Conservation (phyloP, 495 filamentous ascomycete genomes). For the Penicillium longicatenatum region DNA sequence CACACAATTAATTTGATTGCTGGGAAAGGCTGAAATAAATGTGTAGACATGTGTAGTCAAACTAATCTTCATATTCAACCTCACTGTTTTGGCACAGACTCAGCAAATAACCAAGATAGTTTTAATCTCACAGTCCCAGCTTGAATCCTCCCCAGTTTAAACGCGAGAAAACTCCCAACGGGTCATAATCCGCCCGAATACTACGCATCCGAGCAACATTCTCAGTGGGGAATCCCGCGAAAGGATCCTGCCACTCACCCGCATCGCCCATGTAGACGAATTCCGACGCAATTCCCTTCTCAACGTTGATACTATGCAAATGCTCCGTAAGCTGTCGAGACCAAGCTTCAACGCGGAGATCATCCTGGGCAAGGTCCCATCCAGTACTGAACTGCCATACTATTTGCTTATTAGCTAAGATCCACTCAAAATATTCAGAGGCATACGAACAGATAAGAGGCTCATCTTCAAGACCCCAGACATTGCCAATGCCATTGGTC, state of each 20-base stretch:
- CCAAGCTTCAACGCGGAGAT: slow-evolving; percentile 36
- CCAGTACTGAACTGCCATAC: slow-evolving; percentile 37
- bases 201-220: slow-evolving; percentile 33
- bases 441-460: slow-evolving; percentile 23
- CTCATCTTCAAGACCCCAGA: slow-evolving; percentile 39
- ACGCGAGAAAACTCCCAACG: slow-evolving; percentile 20
- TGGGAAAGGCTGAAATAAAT: no score
- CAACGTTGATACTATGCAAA: slow-evolving; percentile 21
- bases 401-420: background rate
- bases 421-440: background rate
- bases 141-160: slow-evolving; percentile 35
- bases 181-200: slow-evolving; percentile 41
- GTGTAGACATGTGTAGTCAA: no score
- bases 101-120: no score
- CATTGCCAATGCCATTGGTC: slow-evolving; percentile 35
- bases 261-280: slow-evolving; percentile 44
- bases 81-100: no score
- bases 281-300: slow-evolving; percentile 21
- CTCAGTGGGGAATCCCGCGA: slow-evolving; percentile 38
- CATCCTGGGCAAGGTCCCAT: slow-evolving; percentile 26
- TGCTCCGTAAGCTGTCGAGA: slow-evolving; percentile 19
- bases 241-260: slow-evolving; percentile 40
- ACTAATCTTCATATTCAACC: no score
- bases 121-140: background rate
- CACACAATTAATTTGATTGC: no score